A percentile compares a stretch with the other conserved stretches of the same genome.
Evolutionary conservation across 2,329 filamentous ascomycete genomes (phyloP).

Genomic region (Tolypocladium tropicale): DNA sequence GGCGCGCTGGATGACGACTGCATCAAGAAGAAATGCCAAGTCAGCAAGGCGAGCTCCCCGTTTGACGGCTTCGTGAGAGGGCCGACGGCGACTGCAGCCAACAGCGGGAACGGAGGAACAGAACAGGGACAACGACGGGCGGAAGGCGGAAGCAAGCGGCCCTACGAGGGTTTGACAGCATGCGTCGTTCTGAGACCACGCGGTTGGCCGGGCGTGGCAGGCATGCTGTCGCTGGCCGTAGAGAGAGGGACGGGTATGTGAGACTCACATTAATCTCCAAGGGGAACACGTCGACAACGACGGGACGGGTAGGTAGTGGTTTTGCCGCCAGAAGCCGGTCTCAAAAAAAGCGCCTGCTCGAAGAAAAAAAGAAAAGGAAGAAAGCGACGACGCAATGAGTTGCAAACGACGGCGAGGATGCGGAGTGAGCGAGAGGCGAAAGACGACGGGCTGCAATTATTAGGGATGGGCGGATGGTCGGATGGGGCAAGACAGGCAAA

Average conservation of each 20-base stretch:
- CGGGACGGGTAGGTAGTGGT: neutral
- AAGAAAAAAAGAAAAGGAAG: too few species aligned
- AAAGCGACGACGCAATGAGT: neutral
- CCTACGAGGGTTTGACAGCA: conserved; percentile 1
- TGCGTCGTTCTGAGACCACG: conserved; percentile 4
- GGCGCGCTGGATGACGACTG: conserved; percentile 14
- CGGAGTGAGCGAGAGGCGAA: neutral
- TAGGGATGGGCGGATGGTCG: neutral
- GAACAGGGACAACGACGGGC: conserved; percentile 2
- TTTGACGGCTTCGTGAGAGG: neutral
- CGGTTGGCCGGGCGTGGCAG: conserved; percentile 17
- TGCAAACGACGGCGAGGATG: neutral
- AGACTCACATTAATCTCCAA: conserved; percentile 26
- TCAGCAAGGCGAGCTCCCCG: neutral
- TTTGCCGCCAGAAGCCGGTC: neutral
- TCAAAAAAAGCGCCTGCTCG: neutral
- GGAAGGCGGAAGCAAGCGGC: neutral
- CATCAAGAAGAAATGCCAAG: conserved; percentile 7
- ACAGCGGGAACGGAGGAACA: neutral
- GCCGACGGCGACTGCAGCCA: neutral
- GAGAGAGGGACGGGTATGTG: conserved; percentile 12
- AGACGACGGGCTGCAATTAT: neutral
- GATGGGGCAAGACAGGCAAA: neutral
- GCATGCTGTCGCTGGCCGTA: conserved; percentile 17
- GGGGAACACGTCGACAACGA: conserved; percentile 5